phyloP scores from a whole-genome alignment of 768 basidiomycete species.

The Suillus tomentosus region DNA sequence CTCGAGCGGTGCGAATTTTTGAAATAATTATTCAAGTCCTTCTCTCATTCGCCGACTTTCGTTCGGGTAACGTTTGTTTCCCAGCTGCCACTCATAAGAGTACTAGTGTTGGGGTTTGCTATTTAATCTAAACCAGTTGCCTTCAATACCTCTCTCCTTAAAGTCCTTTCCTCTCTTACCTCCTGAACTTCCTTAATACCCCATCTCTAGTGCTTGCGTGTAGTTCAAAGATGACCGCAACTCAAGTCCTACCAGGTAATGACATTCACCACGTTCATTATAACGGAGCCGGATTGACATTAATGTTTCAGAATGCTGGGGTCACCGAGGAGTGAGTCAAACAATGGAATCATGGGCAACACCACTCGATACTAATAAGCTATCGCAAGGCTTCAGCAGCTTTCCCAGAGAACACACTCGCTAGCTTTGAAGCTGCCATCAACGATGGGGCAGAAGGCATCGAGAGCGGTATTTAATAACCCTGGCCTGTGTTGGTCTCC shows the following conservation, averaged over 20 bases:
- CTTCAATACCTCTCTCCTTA: neutral
- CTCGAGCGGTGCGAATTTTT: neutral
- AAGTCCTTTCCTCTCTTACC: constrained; percentile 3
- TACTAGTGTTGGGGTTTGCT: neutral
- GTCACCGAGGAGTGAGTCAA: constrained; percentile 66
- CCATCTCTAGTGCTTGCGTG: constrained; percentile 13
- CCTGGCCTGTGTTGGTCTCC: constrained; percentile 39
- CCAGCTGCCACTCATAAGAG: neutral
- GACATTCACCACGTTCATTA: neutral
- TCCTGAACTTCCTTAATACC: neutral
- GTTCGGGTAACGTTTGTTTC: constrained; percentile 7
- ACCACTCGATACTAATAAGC: neutral
- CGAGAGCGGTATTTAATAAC: constrained; percentile 84
- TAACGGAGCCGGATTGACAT: constrained; percentile 4
- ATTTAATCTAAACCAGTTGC: constrained; percentile 22
- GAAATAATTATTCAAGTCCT: neutral
- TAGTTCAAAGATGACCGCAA: constrained; percentile 23
- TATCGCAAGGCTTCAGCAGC: constrained; percentile 75
- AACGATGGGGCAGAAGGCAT: constrained; percentile 95
- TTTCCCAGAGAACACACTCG: constrained; percentile 93
- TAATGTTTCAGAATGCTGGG: constrained; percentile 69
- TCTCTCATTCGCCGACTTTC: neutral
- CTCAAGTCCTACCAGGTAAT: constrained; percentile 31
- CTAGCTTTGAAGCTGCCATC: constrained; percentile 93
- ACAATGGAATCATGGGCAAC: constrained; percentile 42